Evolutionary conservation across 352 stramenopile species (phyloP).

Genomic region (Phytophthora ohioensis): DNA sequence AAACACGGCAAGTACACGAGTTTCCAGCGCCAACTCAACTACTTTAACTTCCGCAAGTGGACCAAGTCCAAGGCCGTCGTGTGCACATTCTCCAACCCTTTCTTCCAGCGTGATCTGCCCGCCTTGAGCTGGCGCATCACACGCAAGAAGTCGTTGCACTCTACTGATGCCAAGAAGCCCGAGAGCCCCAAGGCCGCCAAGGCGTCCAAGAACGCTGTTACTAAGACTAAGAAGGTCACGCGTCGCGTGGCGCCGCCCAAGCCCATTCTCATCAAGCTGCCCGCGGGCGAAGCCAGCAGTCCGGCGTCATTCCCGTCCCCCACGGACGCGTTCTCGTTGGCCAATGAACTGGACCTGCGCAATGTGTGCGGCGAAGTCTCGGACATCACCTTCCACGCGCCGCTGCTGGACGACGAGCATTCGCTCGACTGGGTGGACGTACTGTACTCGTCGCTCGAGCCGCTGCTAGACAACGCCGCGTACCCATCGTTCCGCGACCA

Average conservation of each 20-base stretch:
- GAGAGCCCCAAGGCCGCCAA: not conserved
- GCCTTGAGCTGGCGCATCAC: conserved; percentile 66
- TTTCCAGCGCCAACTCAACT: conserved; percentile 95
- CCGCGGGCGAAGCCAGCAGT: conserved; percentile 13
- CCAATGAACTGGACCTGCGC: conserved; percentile 29
- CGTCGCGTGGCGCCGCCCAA: conserved; percentile 1
- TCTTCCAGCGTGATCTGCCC: conserved; percentile 70
- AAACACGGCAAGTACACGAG: conserved; percentile 95
- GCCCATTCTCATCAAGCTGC: conserved; percentile 53
- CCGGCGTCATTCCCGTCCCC: conserved; percentile 46
- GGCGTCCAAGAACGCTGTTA: not conserved
- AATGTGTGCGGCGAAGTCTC: conserved; percentile 41
- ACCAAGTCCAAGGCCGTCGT: conserved; percentile 85
- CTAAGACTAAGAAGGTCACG: conserved; percentile 21
- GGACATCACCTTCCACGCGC: conserved; percentile 32
- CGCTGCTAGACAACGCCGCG: conserved; percentile 26
- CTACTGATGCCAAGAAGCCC: not conserved
- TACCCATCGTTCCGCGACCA: conserved; percentile 40
- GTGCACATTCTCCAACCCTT: conserved; percentile 78
- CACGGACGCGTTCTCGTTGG: conserved; percentile 44
- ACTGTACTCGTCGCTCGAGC: conserved; percentile 59
- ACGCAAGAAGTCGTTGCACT: conserved; percentile 62
- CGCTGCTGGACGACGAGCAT: conserved; percentile 27
- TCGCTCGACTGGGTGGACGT: conserved; percentile 64
- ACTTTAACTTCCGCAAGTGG: conserved; percentile 94